Conservation (phyloP, 129 eudicot species). For the Helichrysum umbraculigerum region DNA sequence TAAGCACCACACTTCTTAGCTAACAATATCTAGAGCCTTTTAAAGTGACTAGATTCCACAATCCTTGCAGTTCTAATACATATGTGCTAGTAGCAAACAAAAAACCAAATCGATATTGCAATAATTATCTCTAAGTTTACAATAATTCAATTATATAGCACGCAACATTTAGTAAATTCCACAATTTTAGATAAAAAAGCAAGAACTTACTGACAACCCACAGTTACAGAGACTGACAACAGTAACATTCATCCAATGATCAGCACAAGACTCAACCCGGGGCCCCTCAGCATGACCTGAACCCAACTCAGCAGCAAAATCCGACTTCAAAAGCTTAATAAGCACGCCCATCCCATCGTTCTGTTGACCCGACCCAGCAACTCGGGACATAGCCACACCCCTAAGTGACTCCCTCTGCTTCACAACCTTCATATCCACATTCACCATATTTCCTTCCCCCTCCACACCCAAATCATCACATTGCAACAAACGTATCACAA, state of each 20-base stretch:
- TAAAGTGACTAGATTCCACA: not conserved
- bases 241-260: conserved; percentile 79
- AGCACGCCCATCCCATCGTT: conserved; percentile 91
- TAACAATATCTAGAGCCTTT: not conserved
- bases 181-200: not conserved
- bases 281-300: conserved; percentile 35
- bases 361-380: conserved; percentile 74
- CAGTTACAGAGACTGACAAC: conserved; percentile 75
- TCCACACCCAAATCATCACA: conserved; percentile 26
- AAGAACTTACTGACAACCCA: conserved; percentile 38
- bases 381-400: conserved; percentile 66
- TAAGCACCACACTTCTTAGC: not conserved
- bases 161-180: not conserved
- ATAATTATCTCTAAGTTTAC: not conserved
- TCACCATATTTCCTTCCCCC: conserved; percentile 41
- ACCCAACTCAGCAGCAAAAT: conserved; percentile 42
- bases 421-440: conserved; percentile 78
- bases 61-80: not conserved
- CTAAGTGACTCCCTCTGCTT: conserved; percentile 81
- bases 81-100: not conserved
- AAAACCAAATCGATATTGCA: not conserved
- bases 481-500: conserved; percentile 50
- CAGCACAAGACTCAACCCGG: conserved; percentile 40
- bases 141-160: not conserved
- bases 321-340: conserved; percentile 65